Evolutionary conservation across 2,329 filamentous ascomycete genomes (phyloP).

Genomic region (Niveomyces coronatus): DNA sequence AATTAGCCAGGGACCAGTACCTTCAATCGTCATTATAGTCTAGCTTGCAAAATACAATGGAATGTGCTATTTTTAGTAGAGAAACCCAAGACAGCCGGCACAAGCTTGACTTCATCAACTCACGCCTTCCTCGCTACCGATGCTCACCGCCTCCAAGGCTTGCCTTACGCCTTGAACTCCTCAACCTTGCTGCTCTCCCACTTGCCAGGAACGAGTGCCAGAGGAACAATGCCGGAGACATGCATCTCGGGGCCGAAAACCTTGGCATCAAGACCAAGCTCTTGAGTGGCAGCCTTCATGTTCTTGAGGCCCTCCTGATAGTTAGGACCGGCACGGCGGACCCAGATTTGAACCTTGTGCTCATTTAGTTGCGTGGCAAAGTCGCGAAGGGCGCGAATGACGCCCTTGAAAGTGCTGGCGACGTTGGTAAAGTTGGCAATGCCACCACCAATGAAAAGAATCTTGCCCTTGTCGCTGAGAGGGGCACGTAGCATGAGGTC

Average conservation of each 20-base stretch:
- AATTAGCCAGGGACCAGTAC: constrained; percentile 10
- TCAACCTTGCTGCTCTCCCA: constrained; percentile 50
- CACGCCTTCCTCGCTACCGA: not conserved
- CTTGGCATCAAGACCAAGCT: constrained; percentile 68
- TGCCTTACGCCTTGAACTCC: constrained; percentile 52
- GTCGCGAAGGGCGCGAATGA: constrained; percentile 91
- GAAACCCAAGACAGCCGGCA: constrained; percentile 5
- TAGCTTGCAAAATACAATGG: constrained; percentile 26
- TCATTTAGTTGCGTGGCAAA: constrained; percentile 76
- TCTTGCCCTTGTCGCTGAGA: constrained; percentile 79
- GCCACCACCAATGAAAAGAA: constrained; percentile 98
- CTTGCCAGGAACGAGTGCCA: constrained; percentile 64
- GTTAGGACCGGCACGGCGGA: constrained; percentile 78
- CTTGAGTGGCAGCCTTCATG: constrained; percentile 93
- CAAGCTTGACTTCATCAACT: constrained; percentile 1
- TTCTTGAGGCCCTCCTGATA: constrained; percentile 99
- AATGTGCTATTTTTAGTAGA: constrained; percentile 16
- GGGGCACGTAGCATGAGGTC: constrained; percentile 96
- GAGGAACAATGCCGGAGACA: constrained; percentile 90
- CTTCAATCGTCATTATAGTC: constrained; percentile 18
- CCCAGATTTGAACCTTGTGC: constrained; percentile 98
- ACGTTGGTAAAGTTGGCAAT: constrained; percentile 99
- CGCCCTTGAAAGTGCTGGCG: constrained; percentile 98
- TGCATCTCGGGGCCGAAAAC: constrained; percentile 76
- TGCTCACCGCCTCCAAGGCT: not conserved